Evolutionary conservation across 176 grass and related monocot genomes (phyloP).

Genomic region (Aegilops speltoides): DNA sequence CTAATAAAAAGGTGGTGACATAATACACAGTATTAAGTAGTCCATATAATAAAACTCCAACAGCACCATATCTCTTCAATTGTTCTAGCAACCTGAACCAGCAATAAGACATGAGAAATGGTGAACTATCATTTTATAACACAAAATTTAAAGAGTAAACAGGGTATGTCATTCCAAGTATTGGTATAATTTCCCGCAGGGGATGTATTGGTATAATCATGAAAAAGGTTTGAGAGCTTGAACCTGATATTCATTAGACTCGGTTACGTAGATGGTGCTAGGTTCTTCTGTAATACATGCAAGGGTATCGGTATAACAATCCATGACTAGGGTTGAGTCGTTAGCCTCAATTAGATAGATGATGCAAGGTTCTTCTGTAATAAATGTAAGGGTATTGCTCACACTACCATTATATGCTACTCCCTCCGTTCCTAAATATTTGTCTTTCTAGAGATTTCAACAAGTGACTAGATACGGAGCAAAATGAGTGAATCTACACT

Average conservation of each 20-base stretch:
- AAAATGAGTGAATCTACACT: no score
- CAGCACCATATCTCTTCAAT: slow-evolving; percentile 88
- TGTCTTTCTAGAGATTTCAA: no score
- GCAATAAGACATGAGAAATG: background rate
- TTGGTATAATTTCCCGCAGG: background rate
- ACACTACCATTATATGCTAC: background rate
- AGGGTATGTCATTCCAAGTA: background rate
- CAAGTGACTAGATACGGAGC: no score
- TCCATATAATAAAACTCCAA: slow-evolving; percentile 89
- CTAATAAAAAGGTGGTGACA: slow-evolving; percentile 79
- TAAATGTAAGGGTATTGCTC: background rate
- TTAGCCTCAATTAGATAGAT: slow-evolving; percentile 12
- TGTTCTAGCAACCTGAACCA: slow-evolving; percentile 59
- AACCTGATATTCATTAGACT: background rate
- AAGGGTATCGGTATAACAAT: background rate
- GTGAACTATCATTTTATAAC: background rate
- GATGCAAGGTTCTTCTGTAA: background rate
- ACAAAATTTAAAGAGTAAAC: background rate
- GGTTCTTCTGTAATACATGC: background rate
- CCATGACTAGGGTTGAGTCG: background rate
- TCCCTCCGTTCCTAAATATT: no score
- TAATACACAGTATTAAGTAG: slow-evolving; percentile 95
- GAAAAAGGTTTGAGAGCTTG: background rate
- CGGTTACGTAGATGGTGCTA: background rate
- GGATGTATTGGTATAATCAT: background rate